Conservation (phyloP, 1,284 basidiomycete species). For the Ustilago vetiveriae region DNA sequence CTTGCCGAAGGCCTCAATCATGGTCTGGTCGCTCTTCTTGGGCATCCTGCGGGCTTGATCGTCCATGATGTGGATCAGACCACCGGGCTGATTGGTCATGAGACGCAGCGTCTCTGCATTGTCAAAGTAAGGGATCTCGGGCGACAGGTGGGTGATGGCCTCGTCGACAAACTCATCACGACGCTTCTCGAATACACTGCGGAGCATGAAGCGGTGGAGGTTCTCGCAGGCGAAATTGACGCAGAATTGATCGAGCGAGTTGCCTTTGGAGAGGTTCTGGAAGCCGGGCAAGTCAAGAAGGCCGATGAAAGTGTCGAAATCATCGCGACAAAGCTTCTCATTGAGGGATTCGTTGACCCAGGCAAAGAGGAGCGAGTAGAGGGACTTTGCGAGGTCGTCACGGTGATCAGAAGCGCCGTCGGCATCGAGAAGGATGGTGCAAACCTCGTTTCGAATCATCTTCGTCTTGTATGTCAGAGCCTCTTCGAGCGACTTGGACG, state of each 20-base stretch:
- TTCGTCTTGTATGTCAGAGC: slow-evolving; percentile 90
- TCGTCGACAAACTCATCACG: slow-evolving; percentile 84
- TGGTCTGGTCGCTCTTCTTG: slow-evolving; percentile 90
- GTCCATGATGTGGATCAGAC: slow-evolving; percentile 95
- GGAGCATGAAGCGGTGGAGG: slow-evolving; percentile 84
- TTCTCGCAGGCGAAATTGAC: slow-evolving; percentile 95
- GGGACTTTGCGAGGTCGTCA: slow-evolving; percentile 89
- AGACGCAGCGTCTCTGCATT: slow-evolving; percentile 89
- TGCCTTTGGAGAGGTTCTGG: slow-evolving; percentile 73
- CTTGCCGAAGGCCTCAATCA: slow-evolving; percentile 93
- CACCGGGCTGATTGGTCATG: slow-evolving; percentile 85
- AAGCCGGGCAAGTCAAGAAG: slow-evolving; percentile 94
- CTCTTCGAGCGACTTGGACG: slow-evolving; percentile 78
- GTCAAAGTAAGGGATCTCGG: slow-evolving; percentile 84
- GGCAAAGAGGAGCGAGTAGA: slow-evolving; percentile 92
- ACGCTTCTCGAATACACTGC: slow-evolving; percentile 80
- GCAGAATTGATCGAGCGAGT: slow-evolving; percentile 94
- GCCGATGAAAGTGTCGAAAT: slow-evolving; percentile 81
- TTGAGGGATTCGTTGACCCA: slow-evolving; percentile 98
- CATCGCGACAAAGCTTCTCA: slow-evolving; percentile 74
- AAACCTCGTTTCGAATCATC: slow-evolving; percentile 90
- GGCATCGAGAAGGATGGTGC: slow-evolving; percentile 92
- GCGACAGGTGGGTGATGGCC: slow-evolving; percentile 78
- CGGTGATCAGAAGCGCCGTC: slow-evolving; percentile 91
- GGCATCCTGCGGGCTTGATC: slow-evolving; percentile 86